Percentiles rank a stretch among this genome's conserved stretches.
phyloP scores from a whole-genome alignment of 2,329 filamentous ascomycete species.

The Paracorniculantispora psalliotae region DNA sequence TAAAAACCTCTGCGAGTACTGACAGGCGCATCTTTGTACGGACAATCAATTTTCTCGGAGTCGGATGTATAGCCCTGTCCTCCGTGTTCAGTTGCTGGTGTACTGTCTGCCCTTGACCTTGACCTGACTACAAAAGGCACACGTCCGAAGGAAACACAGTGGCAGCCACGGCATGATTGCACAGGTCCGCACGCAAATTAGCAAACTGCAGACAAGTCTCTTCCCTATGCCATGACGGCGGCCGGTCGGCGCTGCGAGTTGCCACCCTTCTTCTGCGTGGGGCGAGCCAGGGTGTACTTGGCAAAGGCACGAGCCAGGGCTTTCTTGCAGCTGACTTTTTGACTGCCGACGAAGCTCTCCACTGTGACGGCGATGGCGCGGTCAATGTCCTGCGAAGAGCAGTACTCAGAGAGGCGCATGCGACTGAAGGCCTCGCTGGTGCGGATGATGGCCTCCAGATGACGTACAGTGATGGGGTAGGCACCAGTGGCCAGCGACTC shows the following conservation, averaged over 20 bases:
- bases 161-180: neutral
- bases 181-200: neutral
- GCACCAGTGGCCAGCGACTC: conserved; percentile 91
- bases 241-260: conserved; percentile 20
- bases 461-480: conserved; percentile 96
- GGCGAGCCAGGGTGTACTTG: conserved; percentile 71
- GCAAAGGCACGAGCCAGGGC: conserved; percentile 89
- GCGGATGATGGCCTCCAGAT: conserved; percentile 95
- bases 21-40: too few relatives aligned
- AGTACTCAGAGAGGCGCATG: conserved; percentile 97
- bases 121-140: too few relatives aligned
- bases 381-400: conserved; percentile 84
- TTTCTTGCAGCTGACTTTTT: conserved; percentile 98
- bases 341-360: conserved; percentile 90
- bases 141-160: neutral
- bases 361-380: conserved; percentile 95
- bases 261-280: conserved; percentile 25
- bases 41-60: too few relatives aligned
- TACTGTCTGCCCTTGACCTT: too few relatives aligned
- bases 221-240: conserved; percentile 24
- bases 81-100: too few relatives aligned
- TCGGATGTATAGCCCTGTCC: too few relatives aligned
- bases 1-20: too few relatives aligned
- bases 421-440: conserved; percentile 93
- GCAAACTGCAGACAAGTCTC: neutral